Evolutionary conservation across 2,329 filamentous ascomycete species (phyloP).

Genomic region (Monilinia laxa): DNA sequence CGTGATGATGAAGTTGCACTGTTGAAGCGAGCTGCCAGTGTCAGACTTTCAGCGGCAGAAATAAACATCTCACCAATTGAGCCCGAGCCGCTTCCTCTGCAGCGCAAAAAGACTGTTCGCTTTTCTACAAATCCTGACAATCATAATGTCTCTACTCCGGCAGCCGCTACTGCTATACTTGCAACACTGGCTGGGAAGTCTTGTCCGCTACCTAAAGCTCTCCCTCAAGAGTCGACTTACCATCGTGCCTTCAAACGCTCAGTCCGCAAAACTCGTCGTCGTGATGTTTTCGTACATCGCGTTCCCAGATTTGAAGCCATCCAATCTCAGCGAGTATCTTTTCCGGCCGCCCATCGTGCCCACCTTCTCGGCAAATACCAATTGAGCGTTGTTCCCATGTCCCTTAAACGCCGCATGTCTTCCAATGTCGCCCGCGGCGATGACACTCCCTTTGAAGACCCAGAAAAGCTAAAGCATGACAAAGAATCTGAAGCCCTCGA

Average conservation of each 20-base stretch:
- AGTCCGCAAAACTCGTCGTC: constrained; percentile 60
- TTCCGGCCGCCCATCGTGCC: constrained; percentile 70
- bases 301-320: constrained; percentile 84
- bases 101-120: constrained; percentile 70
- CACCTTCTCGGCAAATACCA: constrained; percentile 85
- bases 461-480: constrained; percentile 63
- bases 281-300: constrained; percentile 82
- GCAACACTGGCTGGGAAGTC: constrained; percentile 36
- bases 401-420: constrained; percentile 68
- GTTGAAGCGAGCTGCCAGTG: constrained; percentile 37
- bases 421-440: constrained; percentile 73
- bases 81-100: constrained; percentile 22
- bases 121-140: constrained; percentile 55
- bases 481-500: constrained; percentile 78
- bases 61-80: constrained; percentile 43
- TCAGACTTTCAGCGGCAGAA: constrained; percentile 37
- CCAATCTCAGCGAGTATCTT: constrained; percentile 76
- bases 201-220: constrained; percentile 50
- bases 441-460: constrained; percentile 61
- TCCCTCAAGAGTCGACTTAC: constrained; percentile 73
- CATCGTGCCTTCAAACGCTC: constrained; percentile 83
- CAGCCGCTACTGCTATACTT: constrained; percentile 21
- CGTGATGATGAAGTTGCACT: constrained; percentile 38
- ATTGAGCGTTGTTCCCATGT: constrained; percentile 66
- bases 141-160: constrained; percentile 28